Conservation (phyloP, 768 basidiomycete species). For the Piloderma croceum region DNA sequence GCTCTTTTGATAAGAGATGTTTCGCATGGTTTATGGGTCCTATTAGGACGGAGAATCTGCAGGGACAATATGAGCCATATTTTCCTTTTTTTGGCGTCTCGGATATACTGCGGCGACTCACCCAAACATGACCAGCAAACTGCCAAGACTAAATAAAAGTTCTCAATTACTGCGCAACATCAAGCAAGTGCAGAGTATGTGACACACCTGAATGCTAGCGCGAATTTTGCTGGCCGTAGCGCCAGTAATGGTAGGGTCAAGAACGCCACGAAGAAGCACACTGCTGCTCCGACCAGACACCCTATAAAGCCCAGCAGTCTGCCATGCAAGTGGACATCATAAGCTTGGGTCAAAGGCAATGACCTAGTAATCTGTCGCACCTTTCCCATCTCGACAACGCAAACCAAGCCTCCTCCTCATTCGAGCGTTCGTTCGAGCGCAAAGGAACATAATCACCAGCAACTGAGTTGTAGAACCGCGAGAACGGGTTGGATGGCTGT, state of each 20-base stretch:
- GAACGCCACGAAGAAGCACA: constrained; percentile 89
- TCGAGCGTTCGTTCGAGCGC: constrained; percentile 71
- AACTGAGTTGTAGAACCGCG: constrained; percentile 81
- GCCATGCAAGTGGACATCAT: constrained; percentile 1
- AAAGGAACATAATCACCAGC: constrained; percentile 87
- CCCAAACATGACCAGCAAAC: constrained; percentile 95
- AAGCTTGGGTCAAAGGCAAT: background rate
- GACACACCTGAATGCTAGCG: constrained; percentile 72
- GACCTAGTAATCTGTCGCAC: constrained; percentile 30
- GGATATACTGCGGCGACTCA: constrained; percentile 29
- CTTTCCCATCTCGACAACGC: constrained; percentile 91
- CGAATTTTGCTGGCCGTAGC: constrained; percentile 84
- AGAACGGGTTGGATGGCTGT: constrained; percentile 60
- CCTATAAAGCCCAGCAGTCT: constrained; percentile 89
- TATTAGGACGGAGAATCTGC: constrained; percentile 78
- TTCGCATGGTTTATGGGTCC: constrained; percentile 91
- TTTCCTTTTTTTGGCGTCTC: background rate
- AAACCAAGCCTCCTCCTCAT: constrained; percentile 96
- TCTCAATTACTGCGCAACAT: background rate
- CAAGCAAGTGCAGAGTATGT: constrained; percentile 1
- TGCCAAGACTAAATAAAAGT: constrained; percentile 57
- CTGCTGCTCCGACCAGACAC: constrained; percentile 83
- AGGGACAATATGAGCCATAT: too few relatives aligned
- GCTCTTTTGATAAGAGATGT: constrained; percentile 77
- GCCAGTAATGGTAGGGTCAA: constrained; percentile 56